phyloP scores from a whole-genome alignment of 2,329 filamentous ascomycete genomes.

The Beauveria medogensis region DNA sequence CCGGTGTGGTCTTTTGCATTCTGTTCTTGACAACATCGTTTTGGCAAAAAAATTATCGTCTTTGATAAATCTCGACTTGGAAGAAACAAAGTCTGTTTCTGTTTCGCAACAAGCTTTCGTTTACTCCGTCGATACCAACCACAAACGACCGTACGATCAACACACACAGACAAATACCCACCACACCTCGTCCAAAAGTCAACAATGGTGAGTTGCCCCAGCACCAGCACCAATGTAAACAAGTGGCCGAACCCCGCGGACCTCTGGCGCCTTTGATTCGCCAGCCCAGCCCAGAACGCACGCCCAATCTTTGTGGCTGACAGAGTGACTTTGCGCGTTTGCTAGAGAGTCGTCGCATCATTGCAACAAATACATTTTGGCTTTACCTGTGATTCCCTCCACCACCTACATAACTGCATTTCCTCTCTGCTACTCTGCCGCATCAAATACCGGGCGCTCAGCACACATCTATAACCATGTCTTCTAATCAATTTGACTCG shows the following conservation, averaged over 20 bases:
- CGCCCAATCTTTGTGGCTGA: not conserved
- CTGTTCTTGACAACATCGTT: constrained; percentile 9
- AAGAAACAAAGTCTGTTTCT: not conserved
- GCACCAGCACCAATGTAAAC: constrained; percentile 25
- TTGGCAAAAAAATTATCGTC: not conserved
- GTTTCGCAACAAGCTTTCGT: not conserved
- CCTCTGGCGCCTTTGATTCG: constrained; percentile 24
- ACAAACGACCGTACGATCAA: not conserved
- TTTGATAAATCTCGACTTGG: not conserved
- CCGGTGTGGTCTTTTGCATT: not conserved
- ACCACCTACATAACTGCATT: constrained; percentile 9
- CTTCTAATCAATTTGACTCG: constrained; percentile 44
- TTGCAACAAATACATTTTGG: not conserved
- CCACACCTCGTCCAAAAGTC: constrained; percentile 5
- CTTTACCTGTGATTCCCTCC: not conserved
- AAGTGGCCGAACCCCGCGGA: constrained; percentile 22
- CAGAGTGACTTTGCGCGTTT: not conserved
- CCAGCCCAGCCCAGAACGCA: constrained; percentile 14
- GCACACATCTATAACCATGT: constrained; percentile 26
- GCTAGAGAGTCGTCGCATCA: not conserved
- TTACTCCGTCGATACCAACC: not conserved
- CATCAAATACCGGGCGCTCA: not conserved
- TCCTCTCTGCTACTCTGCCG: not conserved
- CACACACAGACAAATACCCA: constrained; percentile 12
- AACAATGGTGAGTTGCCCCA: constrained; percentile 33